Evolutionary conservation across 2,329 filamentous ascomycete genomes (phyloP), one percentile per base, ranked within the genome.

Genomic region (Plenodomus lindquistii): DNA sequence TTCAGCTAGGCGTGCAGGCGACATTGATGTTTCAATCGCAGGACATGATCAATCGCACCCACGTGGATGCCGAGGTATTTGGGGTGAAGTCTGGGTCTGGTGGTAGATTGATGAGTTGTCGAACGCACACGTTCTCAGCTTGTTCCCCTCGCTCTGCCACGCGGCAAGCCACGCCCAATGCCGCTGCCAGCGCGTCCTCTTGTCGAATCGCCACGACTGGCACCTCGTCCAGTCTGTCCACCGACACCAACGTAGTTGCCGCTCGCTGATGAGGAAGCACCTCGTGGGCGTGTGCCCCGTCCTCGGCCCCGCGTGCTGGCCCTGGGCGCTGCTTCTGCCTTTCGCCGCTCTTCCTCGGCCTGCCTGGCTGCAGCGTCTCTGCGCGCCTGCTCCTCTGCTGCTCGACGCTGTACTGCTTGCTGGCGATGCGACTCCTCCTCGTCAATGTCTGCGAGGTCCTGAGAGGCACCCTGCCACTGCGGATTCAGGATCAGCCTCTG

Each of bases 401-500:
- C 88, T 41, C 85, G 83, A 51, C 90, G 82, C 72, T 95, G 88
- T 1, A 85, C 88, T 38, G 88, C 90, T 61, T 91, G 86, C 66
- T 89, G 88, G 63, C 84, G 85, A 53, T 86, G 77, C 11, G 85
- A 70, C 2, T 85, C 85, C 69, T 97, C 93, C 44, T 85, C 86
- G 72, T 97, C 93, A 46, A 91, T 83, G 52, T 96, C 91, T n/a
- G 84, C 80, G 34, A 96, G 74, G 73, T 99, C 94, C 65, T 92
- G 85, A 4, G 85, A 89, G 21, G 92, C 89, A 47, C 94, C 94
- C 67, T 93, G 87, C 91, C 93, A 99, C 49, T 85, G 80, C 2
- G 91, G 89, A 66, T 96, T 88, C 38, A 97, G 80, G 37, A 99
- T 87, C 42, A 99, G 79, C 19, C 94, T 86, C 72, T 97, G 92